Conservation (phyloP, 352 stramenopile genomes). For the Pythium guiyangense region DNA sequence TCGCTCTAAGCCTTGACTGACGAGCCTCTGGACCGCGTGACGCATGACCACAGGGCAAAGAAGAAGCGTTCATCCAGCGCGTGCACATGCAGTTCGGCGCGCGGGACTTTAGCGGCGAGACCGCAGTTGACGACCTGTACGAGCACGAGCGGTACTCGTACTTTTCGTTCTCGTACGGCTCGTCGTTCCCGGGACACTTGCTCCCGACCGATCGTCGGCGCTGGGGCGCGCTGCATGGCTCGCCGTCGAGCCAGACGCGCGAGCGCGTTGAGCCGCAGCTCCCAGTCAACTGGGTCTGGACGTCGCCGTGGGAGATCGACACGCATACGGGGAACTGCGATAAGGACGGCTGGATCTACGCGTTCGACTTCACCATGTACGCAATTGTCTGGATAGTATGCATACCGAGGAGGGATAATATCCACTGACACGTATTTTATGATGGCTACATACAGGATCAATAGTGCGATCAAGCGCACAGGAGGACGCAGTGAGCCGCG, state of each 20-base stretch:
- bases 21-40: too few species aligned
- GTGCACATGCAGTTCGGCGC: conserved; percentile 63
- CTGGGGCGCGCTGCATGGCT: conserved; percentile 53
- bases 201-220: conserved; percentile 57
- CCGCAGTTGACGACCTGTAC: conserved; percentile 69
- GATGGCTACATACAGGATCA: conserved; percentile 27
- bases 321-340: conserved; percentile 48
- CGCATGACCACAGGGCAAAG: conserved; percentile 23
- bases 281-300: conserved; percentile 63
- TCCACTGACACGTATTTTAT: neutral
- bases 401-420: neutral
- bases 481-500: conserved; percentile 44
- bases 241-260: conserved; percentile 52
- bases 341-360: conserved; percentile 67
- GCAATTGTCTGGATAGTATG: neutral
- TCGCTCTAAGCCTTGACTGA: too few species aligned
- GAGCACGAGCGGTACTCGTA: conserved; percentile 84
- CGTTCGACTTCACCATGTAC: conserved; percentile 74
- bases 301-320: conserved; percentile 58
- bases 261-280: conserved; percentile 60
- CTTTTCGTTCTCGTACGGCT: conserved; percentile 68
- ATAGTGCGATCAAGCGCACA: conserved; percentile 54
- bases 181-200: conserved; percentile 62
- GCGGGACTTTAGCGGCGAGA: conserved; percentile 63
- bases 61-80: conserved; percentile 55